Evolutionary conservation across 1,139 yeast genomes (phyloP), one percentile per base, ranked within the genome.

Genomic region (Kodamaea ohmeri): DNA sequence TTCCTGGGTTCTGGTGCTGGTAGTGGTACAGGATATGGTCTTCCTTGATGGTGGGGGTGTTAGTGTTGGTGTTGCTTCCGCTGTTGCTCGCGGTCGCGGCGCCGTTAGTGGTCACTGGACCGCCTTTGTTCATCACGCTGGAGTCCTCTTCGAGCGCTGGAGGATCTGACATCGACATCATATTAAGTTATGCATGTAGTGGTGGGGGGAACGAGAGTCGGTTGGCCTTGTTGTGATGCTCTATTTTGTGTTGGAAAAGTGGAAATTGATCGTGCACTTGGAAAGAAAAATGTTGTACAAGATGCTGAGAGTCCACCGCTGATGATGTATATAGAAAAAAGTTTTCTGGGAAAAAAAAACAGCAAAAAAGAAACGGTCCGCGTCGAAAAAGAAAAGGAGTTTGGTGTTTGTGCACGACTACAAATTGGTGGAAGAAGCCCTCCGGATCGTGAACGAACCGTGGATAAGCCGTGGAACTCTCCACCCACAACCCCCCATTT

Each of bases 1-100:
- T 31, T 4, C 34, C 34, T 12, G 34, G 34, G 34, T 31, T 31
- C 44, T 52, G 46, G 48, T 55, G 42, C 26, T 37, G 36, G 24
- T 52, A 46, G 37, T 58, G 64, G 26, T 51, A 48, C 37, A 56
- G 61, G 31, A 39, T 39, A 26, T 39, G 42, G 37, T 39, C 42
- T 12, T 53, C 60, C 39, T 39, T 45, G 49, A 27, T 48, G 47
- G 46, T 49, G 47, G 36, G 50, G 47, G 33, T 48, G 53, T 33
- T 47, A 47, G 42, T 42, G 49, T 31, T 46, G 49, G 34, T 52
- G 52, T 46, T 29, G 45, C 31, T 40, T 46, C 32, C 40, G 40
- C 33, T 40, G 45, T 30, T 41, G 47, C 25, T 47, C 48, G 37
- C 42, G 48, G 21, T 33, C 38, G 28, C 37, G 17, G 36, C 34